A percentile compares a stretch with the other conserved stretches of the same genome.
phyloP scores from a whole-genome alignment of 352 stramenopile genomes.

The Salisapilia sapeloensis region DNA sequence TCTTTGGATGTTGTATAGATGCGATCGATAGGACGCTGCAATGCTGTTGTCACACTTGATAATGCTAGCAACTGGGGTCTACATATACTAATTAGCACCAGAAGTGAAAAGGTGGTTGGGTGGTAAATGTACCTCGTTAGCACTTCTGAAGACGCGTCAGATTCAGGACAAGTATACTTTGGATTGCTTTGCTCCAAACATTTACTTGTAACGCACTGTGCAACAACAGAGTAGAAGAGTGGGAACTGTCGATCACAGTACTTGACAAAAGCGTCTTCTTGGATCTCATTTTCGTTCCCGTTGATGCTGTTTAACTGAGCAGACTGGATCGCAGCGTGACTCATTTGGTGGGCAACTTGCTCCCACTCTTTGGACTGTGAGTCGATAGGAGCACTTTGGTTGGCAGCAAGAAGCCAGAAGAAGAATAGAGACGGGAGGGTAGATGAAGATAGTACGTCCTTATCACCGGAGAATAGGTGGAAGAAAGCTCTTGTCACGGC shows the following conservation, averaged over 20 bases:
- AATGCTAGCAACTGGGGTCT: constrained; percentile 54
- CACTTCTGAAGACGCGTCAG: constrained; percentile 38
- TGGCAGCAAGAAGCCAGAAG: constrained; percentile 1
- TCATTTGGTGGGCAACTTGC: constrained; percentile 13
- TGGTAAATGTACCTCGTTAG: constrained; percentile 31
- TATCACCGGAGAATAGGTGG: constrained; percentile 2
- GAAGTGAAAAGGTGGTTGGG: neutral
- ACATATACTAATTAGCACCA: neutral
- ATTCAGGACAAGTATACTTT: constrained; percentile 27
- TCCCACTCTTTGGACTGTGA: constrained; percentile 9
- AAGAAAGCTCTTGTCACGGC: constrained; percentile 3
- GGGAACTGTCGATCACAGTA: constrained; percentile 45
- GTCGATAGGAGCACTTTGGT: neutral
- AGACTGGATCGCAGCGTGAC: constrained; percentile 13
- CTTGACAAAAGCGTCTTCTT: constrained; percentile 37
- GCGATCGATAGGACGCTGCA: constrained; percentile 39
- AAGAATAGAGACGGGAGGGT: constrained; percentile 1
- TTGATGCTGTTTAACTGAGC: constrained; percentile 4
- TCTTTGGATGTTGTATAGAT: constrained; percentile 71
- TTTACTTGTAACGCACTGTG: constrained; percentile 44
- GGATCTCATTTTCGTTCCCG: constrained; percentile 7
- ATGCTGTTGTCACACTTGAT: constrained; percentile 27
- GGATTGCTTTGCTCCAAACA: constrained; percentile 29
- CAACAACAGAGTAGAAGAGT: constrained; percentile 59
- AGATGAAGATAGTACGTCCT: neutral